Evolutionary conservation across 768 basidiomycete genomes (phyloP).

Genomic region (Hericium coralloides): DNA sequence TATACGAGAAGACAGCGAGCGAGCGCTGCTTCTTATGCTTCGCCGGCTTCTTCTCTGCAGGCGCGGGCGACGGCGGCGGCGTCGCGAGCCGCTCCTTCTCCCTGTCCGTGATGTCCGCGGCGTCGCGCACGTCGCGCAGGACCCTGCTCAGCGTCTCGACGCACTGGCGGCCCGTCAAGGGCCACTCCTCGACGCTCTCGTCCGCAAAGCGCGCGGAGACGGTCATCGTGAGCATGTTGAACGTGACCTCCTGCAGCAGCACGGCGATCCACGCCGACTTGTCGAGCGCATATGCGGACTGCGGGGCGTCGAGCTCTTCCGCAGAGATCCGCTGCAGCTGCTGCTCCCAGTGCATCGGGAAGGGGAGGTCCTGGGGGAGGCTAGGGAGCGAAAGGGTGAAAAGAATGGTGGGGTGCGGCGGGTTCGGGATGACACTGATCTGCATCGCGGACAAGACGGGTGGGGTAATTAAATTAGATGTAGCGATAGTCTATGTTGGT

Average conservation of each 20-base stretch:
- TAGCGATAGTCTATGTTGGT: not conserved
- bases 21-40: slow-evolving; percentile 68
- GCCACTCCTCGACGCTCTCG: slow-evolving; percentile 41
- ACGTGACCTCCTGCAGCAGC: slow-evolving; percentile 49
- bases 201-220: slow-evolving; percentile 52
- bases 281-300: slow-evolving; percentile 49
- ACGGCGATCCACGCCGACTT: slow-evolving; percentile 47
- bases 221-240: slow-evolving; percentile 42
- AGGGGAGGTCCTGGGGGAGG: slow-evolving; percentile 31
- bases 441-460: slow-evolving; percentile 32
- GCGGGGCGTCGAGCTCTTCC: slow-evolving; percentile 45
- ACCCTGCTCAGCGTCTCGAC: slow-evolving; percentile 41
- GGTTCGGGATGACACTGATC: slow-evolving; percentile 41
- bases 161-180: slow-evolving; percentile 31
- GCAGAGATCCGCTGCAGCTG: slow-evolving; percentile 42
- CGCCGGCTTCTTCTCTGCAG: slow-evolving; percentile 24
- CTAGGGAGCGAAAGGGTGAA: slow-evolving; percentile 45
- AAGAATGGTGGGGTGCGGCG: slow-evolving; percentile 43
- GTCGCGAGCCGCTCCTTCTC: slow-evolving; percentile 17
- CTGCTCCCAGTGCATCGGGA: slow-evolving; percentile 45
- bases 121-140: slow-evolving; percentile 41
- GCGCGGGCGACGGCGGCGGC: slow-evolving; percentile 2
- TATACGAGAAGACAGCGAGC: slow-evolving; percentile 51
- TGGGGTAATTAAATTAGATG: not conserved
- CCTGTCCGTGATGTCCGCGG: slow-evolving; percentile 33